Percentiles rank a stretch among this genome's conserved stretches.
Conservation (phyloP, 192 early-diverging fungal genomes). For the Mortierella claussenii region DNA sequence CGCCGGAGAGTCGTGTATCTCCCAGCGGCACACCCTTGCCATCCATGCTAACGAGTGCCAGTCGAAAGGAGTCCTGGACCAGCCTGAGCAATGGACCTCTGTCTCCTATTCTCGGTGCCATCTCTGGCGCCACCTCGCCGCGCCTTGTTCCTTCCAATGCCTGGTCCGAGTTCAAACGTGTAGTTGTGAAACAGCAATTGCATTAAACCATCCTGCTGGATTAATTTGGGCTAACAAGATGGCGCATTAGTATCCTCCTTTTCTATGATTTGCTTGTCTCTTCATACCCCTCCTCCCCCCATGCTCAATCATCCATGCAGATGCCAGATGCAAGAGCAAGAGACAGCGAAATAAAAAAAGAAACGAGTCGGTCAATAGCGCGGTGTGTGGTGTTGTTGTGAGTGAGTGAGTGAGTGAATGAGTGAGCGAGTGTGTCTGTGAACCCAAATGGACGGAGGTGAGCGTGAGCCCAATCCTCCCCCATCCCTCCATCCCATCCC, state of each 20-base stretch:
- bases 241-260: too few relatives aligned
- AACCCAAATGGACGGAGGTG: too few relatives aligned
- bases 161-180: conserved; percentile 53
- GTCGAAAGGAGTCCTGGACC: conserved; percentile 48
- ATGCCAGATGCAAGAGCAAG: too few relatives aligned
- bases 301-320: neutral
- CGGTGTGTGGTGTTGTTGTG: too few relatives aligned
- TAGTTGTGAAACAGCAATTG: conserved; percentile 38
- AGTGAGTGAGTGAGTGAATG: too few relatives aligned
- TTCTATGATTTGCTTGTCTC: neutral
- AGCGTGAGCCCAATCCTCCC: too few relatives aligned
- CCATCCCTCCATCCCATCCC: too few relatives aligned
- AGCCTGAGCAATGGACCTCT: conserved; percentile 42
- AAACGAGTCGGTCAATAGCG: too few relatives aligned
- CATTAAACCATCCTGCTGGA: neutral
- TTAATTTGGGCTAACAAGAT: too few relatives aligned
- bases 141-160: conserved; percentile 45
- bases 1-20: neutral
- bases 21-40: neutral
- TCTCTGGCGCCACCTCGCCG: conserved; percentile 47
- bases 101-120: conserved; percentile 37
- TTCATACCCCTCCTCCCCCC: neutral
- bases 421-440: too few relatives aligned
- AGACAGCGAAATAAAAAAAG: too few relatives aligned
- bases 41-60: conserved; percentile 5